Evolutionary conservation across 371 early-diverging fungal species (phyloP).

Genomic region (Mucor velutinosus): DNA sequence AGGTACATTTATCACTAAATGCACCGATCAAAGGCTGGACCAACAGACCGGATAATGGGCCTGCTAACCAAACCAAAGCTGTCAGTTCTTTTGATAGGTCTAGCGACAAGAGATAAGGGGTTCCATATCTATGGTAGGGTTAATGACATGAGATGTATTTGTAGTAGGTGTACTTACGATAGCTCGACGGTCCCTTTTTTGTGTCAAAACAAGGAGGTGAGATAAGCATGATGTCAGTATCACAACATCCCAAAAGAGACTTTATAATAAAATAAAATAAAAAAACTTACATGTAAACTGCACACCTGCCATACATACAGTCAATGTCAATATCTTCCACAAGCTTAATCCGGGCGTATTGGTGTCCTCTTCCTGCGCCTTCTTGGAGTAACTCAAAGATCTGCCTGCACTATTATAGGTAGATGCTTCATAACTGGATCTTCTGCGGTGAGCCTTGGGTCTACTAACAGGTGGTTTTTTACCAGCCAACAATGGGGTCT

Average conservation of each 20-base stretch:
- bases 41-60: slow-evolving; percentile 75
- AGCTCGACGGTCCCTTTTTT: slow-evolving; percentile 55
- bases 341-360: slow-evolving; percentile 24
- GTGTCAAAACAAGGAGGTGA: slow-evolving; percentile 2
- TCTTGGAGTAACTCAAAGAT: slow-evolving; percentile 18
- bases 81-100: slow-evolving; percentile 70
- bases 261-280: neutral
- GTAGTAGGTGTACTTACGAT: slow-evolving; percentile 36
- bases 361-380: slow-evolving; percentile 6
- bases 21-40: slow-evolving; percentile 76
- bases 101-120: slow-evolving; percentile 73
- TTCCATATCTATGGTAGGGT: slow-evolving; percentile 58
- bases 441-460: slow-evolving; percentile 21
- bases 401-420: slow-evolving; percentile 26
- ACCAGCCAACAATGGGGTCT: slow-evolving; percentile 22
- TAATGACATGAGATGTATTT: neutral
- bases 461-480: slow-evolving; percentile 32
- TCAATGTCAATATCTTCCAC: slow-evolving; percentile 28
- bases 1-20: slow-evolving; percentile 64
- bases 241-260: neutral
- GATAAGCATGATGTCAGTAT: slow-evolving; percentile 15
- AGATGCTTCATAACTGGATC: slow-evolving; percentile 31
- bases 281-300: slow-evolving; percentile 61
- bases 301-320: slow-evolving; percentile 59
- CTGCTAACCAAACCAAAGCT: slow-evolving; percentile 76